phyloP scores from a whole-genome alignment of 257 asterid genomes.

The Solanum peruvianum region DNA sequence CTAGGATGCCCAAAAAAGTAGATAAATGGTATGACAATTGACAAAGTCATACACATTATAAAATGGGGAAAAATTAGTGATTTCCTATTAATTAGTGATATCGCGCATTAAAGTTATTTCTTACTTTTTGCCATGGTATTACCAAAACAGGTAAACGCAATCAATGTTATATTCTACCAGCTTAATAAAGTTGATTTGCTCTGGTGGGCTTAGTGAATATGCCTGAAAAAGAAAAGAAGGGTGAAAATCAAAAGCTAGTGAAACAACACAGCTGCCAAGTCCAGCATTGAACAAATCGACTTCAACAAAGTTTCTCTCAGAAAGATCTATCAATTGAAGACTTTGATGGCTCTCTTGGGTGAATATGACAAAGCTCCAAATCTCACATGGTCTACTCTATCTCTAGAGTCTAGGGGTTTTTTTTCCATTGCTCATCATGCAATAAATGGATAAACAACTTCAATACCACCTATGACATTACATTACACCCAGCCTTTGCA shows the following conservation, averaged over 20 bases:
- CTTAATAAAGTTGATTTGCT: constrained; percentile 6
- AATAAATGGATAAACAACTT: constrained; percentile 40
- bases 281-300: constrained; percentile 43
- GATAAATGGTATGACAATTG: neutral
- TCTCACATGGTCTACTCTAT: constrained; percentile 1
- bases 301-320: constrained; percentile 41
- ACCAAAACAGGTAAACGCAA: neutral
- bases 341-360: constrained; percentile 60
- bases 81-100: neutral
- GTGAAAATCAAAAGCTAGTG: constrained; percentile 48
- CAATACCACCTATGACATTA: constrained; percentile 47
- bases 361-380: neutral
- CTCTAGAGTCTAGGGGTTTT: constrained; percentile 42
- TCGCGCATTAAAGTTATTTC: neutral
- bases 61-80: neutral
- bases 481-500: constrained; percentile 44
- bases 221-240: constrained; percentile 67
- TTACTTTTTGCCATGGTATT: neutral
- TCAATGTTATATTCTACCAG: neutral
- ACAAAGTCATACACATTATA: neutral
- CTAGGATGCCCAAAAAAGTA: neutral
- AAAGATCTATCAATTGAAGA: constrained; percentile 54
- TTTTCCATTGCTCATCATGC: constrained; percentile 73
- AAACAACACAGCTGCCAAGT: constrained; percentile 43
- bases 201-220: constrained; percentile 64